Percentiles rank a stretch among this genome's conserved stretches.
Evolutionary conservation across 345 rosid genomes (phyloP).

Genomic region (Orychophragmus violaceus): DNA sequence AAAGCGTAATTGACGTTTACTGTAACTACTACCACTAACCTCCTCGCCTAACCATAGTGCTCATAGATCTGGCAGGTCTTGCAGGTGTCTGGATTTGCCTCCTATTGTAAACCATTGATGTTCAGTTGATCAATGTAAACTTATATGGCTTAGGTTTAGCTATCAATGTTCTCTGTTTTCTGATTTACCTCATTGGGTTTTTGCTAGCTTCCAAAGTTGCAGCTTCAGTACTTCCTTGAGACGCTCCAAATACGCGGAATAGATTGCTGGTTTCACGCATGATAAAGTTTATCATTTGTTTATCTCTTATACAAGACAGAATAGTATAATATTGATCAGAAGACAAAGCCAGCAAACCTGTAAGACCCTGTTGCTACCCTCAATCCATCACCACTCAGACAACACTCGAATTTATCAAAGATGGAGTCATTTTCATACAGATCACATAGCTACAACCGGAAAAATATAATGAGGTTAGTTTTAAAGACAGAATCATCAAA

Average conservation of each 20-base stretch:
- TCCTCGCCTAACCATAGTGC: constrained; percentile 92
- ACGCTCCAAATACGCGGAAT: constrained; percentile 88
- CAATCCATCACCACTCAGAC: constrained; percentile 87
- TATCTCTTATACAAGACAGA: neutral
- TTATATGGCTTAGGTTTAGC: neutral
- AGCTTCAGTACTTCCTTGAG: constrained; percentile 74
- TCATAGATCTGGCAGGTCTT: constrained; percentile 82
- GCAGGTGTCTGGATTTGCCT: constrained; percentile 88
- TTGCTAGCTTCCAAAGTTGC: constrained; percentile 99
- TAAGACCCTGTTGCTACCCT: constrained; percentile 98
- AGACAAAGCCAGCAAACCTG: constrained; percentile 47
- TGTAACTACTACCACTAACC: constrained; percentile 43
- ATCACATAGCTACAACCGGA: constrained; percentile 74
- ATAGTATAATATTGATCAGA: constrained; percentile 5
- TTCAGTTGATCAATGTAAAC: neutral
- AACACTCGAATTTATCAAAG: constrained; percentile 98
- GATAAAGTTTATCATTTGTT: neutral
- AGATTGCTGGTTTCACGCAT: constrained; percentile 59
- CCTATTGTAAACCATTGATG: constrained; percentile 16
- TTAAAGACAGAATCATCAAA: neutral
- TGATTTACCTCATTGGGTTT: constrained; percentile 90
- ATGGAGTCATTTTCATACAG: constrained; percentile 97
- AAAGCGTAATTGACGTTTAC: neutral
- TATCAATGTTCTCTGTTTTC: neutral
- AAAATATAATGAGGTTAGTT: constrained; percentile 4